Evolutionary conservation across 352 stramenopile genomes (phyloP).

Genomic region (Elongisporangium prolatum): DNA sequence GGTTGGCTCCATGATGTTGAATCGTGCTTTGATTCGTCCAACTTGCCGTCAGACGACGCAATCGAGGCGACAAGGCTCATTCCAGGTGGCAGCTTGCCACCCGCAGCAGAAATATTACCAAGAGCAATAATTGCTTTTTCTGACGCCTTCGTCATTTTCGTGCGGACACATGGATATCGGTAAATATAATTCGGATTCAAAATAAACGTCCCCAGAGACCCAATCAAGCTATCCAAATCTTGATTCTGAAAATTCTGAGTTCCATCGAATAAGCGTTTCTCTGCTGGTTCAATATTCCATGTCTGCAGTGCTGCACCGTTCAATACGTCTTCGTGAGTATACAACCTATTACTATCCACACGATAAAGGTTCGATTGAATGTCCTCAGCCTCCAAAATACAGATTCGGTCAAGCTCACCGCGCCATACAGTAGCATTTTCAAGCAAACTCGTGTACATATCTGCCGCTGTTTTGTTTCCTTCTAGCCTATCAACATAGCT

Average conservation of each 20-base stretch:
- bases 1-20: constrained; percentile 28
- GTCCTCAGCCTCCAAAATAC: constrained; percentile 13
- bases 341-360: neutral
- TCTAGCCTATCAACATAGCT: constrained; percentile 17
- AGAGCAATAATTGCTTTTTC: neutral
- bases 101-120: neutral
- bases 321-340: neutral
- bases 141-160: neutral
- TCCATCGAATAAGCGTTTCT: neutral
- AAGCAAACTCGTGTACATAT: constrained; percentile 24
- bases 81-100: neutral
- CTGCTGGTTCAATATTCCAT: neutral
- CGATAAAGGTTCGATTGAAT: neutral
- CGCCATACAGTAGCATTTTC: constrained; percentile 31
- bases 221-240: neutral
- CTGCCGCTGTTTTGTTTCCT: constrained; percentile 13
- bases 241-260: neutral
- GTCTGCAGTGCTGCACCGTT: neutral
- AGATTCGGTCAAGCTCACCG: constrained; percentile 25
- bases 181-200: neutral
- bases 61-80: neutral
- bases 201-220: neutral
- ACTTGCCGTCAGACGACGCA: neutral
- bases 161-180: neutral
- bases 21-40: constrained; percentile 29